Conservation (phyloP, 306 rosid genomes). For the Canavalia ensiformis region DNA sequence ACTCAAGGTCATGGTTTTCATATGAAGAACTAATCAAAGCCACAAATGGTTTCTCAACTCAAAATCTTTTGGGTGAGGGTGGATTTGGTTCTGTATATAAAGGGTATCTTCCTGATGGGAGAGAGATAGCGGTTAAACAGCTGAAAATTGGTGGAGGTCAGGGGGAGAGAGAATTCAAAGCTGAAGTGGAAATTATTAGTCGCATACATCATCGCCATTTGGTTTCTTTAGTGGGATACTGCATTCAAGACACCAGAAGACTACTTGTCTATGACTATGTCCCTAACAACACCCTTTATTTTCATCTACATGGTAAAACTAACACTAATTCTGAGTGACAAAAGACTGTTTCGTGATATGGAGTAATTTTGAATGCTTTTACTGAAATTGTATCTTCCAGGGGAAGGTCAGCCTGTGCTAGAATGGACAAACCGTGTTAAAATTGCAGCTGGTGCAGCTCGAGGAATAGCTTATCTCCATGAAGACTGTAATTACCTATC, state of each 20-base stretch:
- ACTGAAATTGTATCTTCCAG: conserved; percentile 55
- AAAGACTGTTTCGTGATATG: conserved; percentile 34
- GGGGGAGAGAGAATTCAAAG: conserved; percentile 91
- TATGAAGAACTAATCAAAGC: conserved; percentile 82
- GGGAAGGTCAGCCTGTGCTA: conserved; percentile 64
- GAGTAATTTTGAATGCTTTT: conserved; percentile 34
- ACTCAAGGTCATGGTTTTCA: conserved; percentile 89
- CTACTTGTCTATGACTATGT: conserved; percentile 93
- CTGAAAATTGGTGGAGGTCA: conserved; percentile 89
- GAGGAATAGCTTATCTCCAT: conserved; percentile 95
- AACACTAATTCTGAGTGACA: conserved; percentile 49
- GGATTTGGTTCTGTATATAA: conserved; percentile 93
- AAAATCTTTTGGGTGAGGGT: conserved; percentile 91
- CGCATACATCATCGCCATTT: conserved; percentile 96
- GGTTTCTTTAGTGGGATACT: conserved; percentile 92
- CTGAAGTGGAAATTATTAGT: conserved; percentile 91
- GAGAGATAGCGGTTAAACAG: conserved; percentile 89
- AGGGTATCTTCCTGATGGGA: conserved; percentile 87
- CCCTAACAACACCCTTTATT: conserved; percentile 77
- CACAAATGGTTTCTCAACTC: conserved; percentile 75
- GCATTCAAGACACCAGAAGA: conserved; percentile 76
- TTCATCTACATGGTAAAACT: conserved; percentile 91
- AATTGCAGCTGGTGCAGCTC: conserved; percentile 94
- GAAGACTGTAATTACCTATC: conserved; percentile 83
- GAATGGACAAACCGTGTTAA: conserved; percentile 84